phyloP scores from a whole-genome alignment of 1,284 basidiomycete species.

The Naganishia sp. region DNA sequence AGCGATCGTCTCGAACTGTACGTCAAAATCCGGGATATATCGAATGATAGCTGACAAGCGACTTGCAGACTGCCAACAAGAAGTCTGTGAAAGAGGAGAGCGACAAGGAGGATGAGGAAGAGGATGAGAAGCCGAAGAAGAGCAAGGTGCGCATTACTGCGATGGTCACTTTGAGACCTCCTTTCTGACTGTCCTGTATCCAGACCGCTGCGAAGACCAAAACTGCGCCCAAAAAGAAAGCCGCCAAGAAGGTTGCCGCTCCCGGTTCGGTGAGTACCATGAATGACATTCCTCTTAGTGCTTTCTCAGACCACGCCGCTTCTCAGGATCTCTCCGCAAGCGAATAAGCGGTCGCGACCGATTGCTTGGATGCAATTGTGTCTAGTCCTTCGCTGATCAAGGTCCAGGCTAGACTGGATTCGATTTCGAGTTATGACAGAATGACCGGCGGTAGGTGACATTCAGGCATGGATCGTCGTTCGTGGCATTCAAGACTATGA shows the following conservation, averaged over 20 bases:
- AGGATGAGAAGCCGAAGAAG: constrained; percentile 20
- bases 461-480: not conserved
- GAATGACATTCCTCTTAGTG: not conserved
- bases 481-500: not conserved
- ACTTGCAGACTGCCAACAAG: constrained; percentile 22
- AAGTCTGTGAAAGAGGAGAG: constrained; percentile 24
- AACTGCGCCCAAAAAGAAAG: constrained; percentile 7
- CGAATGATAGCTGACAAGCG: not conserved
- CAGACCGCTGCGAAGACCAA: constrained; percentile 15
- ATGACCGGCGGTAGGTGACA: not conserved
- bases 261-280: constrained; percentile 11
- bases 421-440: not conserved
- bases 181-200: not conserved
- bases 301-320: not conserved
- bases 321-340: constrained; percentile 11
- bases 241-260: constrained; percentile 15
- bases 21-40: not conserved
- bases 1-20: constrained; percentile 25
- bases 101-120: constrained; percentile 22
- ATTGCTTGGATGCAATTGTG: not conserved
- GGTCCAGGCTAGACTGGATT: too few relatives aligned
- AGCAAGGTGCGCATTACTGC: constrained; percentile 1
- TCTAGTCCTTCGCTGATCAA: too few relatives aligned
- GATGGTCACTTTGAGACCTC: not conserved
- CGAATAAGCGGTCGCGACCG: not conserved